These are phyloP conservation scores for Linnemannia schmuckeri DNA, from an alignment of 192 early-diverging fungal species.

Conservation along the genomic window DNA sequence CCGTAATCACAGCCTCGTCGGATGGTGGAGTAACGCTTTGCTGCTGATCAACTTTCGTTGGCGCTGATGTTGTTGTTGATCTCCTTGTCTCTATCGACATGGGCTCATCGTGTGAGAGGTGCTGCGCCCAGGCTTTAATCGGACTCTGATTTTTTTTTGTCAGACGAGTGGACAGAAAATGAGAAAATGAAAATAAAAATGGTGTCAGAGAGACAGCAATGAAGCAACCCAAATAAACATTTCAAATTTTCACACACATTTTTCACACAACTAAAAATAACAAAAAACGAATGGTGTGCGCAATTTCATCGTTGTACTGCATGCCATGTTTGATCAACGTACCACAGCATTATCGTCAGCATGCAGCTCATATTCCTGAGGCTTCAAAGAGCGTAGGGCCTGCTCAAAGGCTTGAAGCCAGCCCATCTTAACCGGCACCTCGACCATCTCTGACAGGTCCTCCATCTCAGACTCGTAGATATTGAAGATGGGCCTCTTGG, in stretches of 20 bases:
- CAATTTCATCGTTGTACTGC: not conserved
- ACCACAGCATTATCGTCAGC: slow-evolving; percentile 15
- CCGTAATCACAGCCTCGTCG: not conserved
- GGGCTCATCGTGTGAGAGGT: slow-evolving; percentile 13
- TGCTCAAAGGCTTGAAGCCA: slow-evolving; percentile 43
- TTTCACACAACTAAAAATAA: slow-evolving; percentile 5
- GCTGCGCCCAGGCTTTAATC: slow-evolving; percentile 27
- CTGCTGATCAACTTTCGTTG: not conserved
- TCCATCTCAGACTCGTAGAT: slow-evolving; percentile 52
- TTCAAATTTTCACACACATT: not conserved
- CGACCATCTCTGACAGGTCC: slow-evolving; percentile 45
- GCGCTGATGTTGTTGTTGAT: not conserved
- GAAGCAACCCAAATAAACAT: not conserved
- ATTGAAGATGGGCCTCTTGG: slow-evolving; percentile 39
- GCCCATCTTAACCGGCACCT: slow-evolving; percentile 15
- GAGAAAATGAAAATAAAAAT: not conserved
- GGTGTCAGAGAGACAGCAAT: not conserved
- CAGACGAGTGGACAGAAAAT: too few species aligned
- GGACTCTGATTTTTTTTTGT: not conserved
- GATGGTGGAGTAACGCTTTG: not conserved
- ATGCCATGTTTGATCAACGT: not conserved
- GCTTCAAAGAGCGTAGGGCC: slow-evolving; percentile 1
- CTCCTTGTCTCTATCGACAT: not conserved
- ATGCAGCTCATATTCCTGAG: not conserved
- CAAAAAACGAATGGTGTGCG: not conserved